Percentiles rank a stretch among this genome's conserved stretches.
Conservation (phyloP, 352 stramenopile genomes). For the Globisporangium carolinianum region DNA sequence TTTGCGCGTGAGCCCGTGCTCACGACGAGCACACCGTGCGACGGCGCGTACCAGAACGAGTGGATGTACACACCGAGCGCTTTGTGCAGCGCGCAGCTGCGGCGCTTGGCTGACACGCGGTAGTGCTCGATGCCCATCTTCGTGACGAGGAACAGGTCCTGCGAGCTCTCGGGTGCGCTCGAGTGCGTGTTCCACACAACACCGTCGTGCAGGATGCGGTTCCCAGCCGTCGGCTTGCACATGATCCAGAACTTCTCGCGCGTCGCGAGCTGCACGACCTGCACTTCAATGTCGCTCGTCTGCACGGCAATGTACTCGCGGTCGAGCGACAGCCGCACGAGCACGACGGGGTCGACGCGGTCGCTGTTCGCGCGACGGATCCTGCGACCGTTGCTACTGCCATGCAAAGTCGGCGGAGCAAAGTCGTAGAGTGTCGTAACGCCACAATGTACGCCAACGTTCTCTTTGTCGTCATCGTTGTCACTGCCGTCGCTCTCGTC, state of each 20-base stretch:
- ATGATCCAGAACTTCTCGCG: constrained; percentile 57
- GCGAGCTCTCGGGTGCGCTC: constrained; percentile 29
- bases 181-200: constrained; percentile 67
- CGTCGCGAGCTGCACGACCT: constrained; percentile 45
- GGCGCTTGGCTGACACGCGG: constrained; percentile 50
- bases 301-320: constrained; percentile 65
- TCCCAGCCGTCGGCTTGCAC: constrained; percentile 57
- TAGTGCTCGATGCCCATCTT: constrained; percentile 74
- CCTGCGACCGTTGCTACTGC: background rate
- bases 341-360: constrained; percentile 16
- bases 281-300: constrained; percentile 78
- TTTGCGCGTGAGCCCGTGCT: constrained; percentile 69
- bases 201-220: constrained; percentile 50
- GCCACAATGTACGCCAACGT: constrained; percentile 3
- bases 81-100: constrained; percentile 47
- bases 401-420: constrained; percentile 2
- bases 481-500: constrained; percentile 2
- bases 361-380: background rate
- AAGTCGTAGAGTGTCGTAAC: constrained; percentile 42
- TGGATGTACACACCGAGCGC: constrained; percentile 54
- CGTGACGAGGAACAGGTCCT: constrained; percentile 74
- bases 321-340: constrained; percentile 56
- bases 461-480: background rate
- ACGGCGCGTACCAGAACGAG: constrained; percentile 66
- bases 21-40: constrained; percentile 56